Conservation (phyloP, 352 stramenopile species). For the Peronosclerospora sorghi region DNA sequence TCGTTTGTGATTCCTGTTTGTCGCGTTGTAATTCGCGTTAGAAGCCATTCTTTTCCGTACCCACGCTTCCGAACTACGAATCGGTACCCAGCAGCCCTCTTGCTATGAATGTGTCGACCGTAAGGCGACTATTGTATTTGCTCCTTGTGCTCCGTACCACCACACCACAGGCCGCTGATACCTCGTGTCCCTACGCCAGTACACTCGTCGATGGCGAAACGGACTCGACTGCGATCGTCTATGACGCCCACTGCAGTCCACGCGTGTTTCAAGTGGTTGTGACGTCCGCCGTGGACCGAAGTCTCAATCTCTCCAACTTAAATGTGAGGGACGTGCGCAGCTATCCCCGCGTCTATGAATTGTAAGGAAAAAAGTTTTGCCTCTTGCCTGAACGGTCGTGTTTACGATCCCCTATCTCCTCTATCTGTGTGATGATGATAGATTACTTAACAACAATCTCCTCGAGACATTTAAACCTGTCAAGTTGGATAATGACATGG, state of each 20-base stretch:
- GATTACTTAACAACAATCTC: slow-evolving; percentile 41
- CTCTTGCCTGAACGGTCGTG: background rate
- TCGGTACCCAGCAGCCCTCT: too few relatives aligned
- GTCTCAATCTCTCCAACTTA: slow-evolving; percentile 56
- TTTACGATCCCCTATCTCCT: background rate
- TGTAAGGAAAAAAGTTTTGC: slow-evolving; percentile 15
- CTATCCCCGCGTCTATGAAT: slow-evolving; percentile 43
- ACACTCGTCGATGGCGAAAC: slow-evolving; percentile 28
- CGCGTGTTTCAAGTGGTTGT: slow-evolving; percentile 32
- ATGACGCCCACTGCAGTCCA: slow-evolving; percentile 31
- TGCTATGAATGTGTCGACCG: slow-evolving; percentile 7
- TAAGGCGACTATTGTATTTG: slow-evolving; percentile 5
- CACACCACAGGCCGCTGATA: slow-evolving; percentile 3
- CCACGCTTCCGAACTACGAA: too few relatives aligned
- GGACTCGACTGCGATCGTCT: slow-evolving; percentile 38
- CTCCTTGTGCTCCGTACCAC: slow-evolving; percentile 2
- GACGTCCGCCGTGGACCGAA: slow-evolving; percentile 19
- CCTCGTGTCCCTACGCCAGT: slow-evolving; percentile 25
- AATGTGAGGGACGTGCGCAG: slow-evolving; percentile 30
- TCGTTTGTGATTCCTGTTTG: too few relatives aligned
- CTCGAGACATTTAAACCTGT: slow-evolving; percentile 34
- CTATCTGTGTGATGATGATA: slow-evolving; percentile 1
- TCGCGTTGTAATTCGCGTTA: too few relatives aligned
- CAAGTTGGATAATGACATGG: slow-evolving; percentile 40
- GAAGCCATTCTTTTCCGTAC: too few relatives aligned